Base-by-base conservation (phyloP, 495 filamentous ascomycete species). In the Penicillium riverlandense region DNA sequence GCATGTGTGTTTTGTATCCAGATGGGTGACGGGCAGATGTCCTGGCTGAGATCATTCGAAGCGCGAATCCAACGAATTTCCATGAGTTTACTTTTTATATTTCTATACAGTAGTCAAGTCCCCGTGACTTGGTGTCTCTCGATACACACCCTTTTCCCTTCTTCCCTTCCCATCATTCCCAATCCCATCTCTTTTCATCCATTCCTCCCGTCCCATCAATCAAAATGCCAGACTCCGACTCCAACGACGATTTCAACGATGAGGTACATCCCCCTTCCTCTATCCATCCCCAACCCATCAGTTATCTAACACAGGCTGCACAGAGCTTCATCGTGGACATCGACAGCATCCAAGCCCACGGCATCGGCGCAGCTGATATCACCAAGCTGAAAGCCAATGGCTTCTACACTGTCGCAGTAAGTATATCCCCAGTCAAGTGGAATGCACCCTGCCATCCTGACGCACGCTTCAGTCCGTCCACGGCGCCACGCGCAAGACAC, bases 281-380 rank as follows among this genome's bases (percentile, higher is more conserved):
- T 30, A 38, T 32, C 22, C 41, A 27, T 32, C 13, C 15, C 15
- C 13, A 8, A 22, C 12, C 31, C 37, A 15, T 35, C 38, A 28
- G 12, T 11, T 31, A 15, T 13, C 15, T 10, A 34, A 34, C 32
- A 7, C 32, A 6, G 16, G 27, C 13, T 39, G 30, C 29, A 28
- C 38, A 77, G 71, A 58, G 55, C 39, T 79, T 79, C 59, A 86
- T 90, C 53, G 67, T 88, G 29, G 84, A 89, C 45, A 84, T 90
- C 47, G 85, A 90, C 48, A 69, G 66, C 35, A 79, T 90, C 38
- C 85, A 89, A 63, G 71, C 78, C 16, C 84, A 88, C 57, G 86
- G 85, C 16, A 80, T 90, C 44, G 78, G 79, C 27, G 83, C 80
- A 32, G 76, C 80, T 11, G 85, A 90, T 59, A 88, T 90, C 59